Conservation (phyloP, 1,284 basidiomycete species). For the Volvariella surrecta region DNA sequence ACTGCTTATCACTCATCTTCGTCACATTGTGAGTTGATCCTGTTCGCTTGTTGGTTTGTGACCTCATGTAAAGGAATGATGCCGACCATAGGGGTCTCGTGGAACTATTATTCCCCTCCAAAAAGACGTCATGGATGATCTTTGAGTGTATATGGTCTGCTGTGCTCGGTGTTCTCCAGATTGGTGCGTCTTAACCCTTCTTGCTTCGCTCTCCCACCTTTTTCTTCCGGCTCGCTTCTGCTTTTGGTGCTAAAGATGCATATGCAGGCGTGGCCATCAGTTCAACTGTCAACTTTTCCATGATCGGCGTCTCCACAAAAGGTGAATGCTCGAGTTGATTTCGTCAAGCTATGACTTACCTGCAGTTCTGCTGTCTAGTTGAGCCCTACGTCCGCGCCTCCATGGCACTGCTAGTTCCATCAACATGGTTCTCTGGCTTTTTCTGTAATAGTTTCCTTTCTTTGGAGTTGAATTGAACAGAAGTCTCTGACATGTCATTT, state of each 20-base stretch:
- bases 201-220: background rate
- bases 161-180: background rate
- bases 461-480: background rate
- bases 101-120: slow-evolving; percentile 26
- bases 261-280: background rate
- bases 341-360: background rate
- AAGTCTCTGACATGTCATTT: slow-evolving; percentile 9
- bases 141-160: slow-evolving; percentile 3
- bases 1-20: slow-evolving; percentile 34
- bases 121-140: slow-evolving; percentile 5
- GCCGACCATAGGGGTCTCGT: slow-evolving; percentile 26
- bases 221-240: background rate
- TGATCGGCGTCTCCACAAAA: background rate
- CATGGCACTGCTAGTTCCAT: slow-evolving; percentile 38
- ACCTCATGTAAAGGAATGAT: too few relatives aligned
- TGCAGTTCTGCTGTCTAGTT: slow-evolving; percentile 21
- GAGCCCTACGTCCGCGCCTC: slow-evolving; percentile 44
- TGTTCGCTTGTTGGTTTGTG: background rate
- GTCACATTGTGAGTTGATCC: slow-evolving; percentile 36
- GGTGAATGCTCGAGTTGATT: background rate
- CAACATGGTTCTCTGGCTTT: slow-evolving; percentile 46
- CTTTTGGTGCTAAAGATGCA: background rate
- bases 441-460: slow-evolving; percentile 31
- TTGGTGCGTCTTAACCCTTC: slow-evolving; percentile 1
- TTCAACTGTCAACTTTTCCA: background rate